Evolutionary conservation across 2,329 filamentous ascomycete genomes (phyloP).

Genomic region (Fusarium sublunatum): DNA sequence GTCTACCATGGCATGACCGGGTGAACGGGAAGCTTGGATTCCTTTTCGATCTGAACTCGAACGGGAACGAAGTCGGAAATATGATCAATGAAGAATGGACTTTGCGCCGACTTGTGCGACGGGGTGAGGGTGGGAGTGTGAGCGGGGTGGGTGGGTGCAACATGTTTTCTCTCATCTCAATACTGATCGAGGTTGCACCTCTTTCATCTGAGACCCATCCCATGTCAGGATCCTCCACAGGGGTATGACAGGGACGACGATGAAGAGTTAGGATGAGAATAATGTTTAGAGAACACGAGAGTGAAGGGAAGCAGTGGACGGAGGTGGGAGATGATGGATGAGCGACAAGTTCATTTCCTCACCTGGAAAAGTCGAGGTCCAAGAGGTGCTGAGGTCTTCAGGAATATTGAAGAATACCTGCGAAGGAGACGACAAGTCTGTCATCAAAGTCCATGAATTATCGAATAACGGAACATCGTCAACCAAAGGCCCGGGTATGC

Average conservation of each 20-base stretch:
- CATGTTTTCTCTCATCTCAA: slow-evolving; percentile 43
- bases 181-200: slow-evolving; percentile 28
- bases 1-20: slow-evolving; percentile 45
- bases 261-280: slow-evolving; percentile 14
- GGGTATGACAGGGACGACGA: slow-evolving; percentile 20
- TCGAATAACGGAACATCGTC: slow-evolving; percentile 36
- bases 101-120: slow-evolving; percentile 26
- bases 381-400: slow-evolving; percentile 35
- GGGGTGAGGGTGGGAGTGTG: slow-evolving; percentile 36
- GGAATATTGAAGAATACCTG: slow-evolving; percentile 36
- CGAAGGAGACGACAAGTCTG: slow-evolving; percentile 38
- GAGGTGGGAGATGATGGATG: slow-evolving; percentile 5
- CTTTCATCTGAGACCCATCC: slow-evolving; percentile 32
- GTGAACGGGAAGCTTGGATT: slow-evolving; percentile 28
- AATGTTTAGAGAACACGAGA: slow-evolving; percentile 1
- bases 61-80: slow-evolving; percentile 27
- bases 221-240: slow-evolving; percentile 34
- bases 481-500: slow-evolving; percentile 24
- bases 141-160: slow-evolving; percentile 38
- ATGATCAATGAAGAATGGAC: slow-evolving; percentile 32
- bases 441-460: slow-evolving; percentile 31
- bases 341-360: slow-evolving; percentile 35
- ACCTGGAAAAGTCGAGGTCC: slow-evolving; percentile 40
- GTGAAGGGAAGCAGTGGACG: slow-evolving; percentile 4
- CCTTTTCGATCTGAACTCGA: slow-evolving; percentile 26